These are phyloP conservation scores for Akanthomyces lecanii DNA, from an alignment of 2,329 filamentous ascomycete genomes.

Conservation along the genomic window DNA sequence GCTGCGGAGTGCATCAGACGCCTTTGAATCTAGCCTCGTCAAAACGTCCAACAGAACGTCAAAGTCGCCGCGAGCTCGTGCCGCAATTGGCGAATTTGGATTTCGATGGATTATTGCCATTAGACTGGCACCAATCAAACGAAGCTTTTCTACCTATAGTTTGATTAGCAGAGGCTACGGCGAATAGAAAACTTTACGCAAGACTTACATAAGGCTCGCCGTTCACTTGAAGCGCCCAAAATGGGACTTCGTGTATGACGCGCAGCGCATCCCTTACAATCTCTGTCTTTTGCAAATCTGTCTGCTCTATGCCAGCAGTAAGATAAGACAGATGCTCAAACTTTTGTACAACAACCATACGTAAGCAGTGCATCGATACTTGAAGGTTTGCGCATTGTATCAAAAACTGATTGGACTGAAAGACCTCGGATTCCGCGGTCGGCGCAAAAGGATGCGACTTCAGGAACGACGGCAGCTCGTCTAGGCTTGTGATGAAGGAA, in stretches of 20 bases:
- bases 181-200: not conserved
- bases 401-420: slow-evolving; percentile 29
- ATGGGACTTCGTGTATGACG: slow-evolving; percentile 37
- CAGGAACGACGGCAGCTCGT: slow-evolving; percentile 35
- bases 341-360: slow-evolving; percentile 37
- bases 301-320: slow-evolving; percentile 28
- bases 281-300: slow-evolving; percentile 36
- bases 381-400: slow-evolving; percentile 40
- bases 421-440: slow-evolving; percentile 18
- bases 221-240: slow-evolving; percentile 38
- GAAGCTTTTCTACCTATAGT: slow-evolving; percentile 36
- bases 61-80: slow-evolving; percentile 37
- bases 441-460: slow-evolving; percentile 27
- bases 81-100: slow-evolving; percentile 32
- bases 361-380: slow-evolving; percentile 37
- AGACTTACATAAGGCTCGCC: slow-evolving; percentile 36
- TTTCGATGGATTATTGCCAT: slow-evolving; percentile 37
- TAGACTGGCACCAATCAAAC: slow-evolving; percentile 35
- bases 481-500: slow-evolving; percentile 38
- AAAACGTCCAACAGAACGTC: slow-evolving; percentile 37
- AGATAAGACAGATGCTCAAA: slow-evolving; percentile 32
- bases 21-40: slow-evolving; percentile 39
- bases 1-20: slow-evolving; percentile 37
- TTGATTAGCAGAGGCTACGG: not conserved
- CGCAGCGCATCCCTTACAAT: slow-evolving; percentile 40